Base-by-base conservation (phyloP, 1,284 basidiomycete species). In the Abortiporus biennis region DNA sequence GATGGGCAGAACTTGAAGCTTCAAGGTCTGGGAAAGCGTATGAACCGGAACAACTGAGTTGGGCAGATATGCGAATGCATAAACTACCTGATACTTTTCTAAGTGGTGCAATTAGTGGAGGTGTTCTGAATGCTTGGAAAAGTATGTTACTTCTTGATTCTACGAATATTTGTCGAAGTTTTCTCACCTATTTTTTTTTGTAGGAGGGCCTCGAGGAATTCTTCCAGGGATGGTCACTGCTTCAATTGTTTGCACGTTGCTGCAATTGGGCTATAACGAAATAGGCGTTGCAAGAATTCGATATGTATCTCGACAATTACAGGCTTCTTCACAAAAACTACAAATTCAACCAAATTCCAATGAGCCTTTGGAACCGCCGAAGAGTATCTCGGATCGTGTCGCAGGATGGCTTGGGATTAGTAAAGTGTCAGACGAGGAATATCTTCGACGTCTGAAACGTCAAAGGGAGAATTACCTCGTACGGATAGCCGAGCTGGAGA, bases 261-360 rank as follows among this genome's bases (percentile, higher is more conserved):
- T 85, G 12, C 86, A 89, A 52, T 64, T 74, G 46, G 65, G 66
- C 13, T 78, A 66, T 59, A 89, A 89, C 52, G 82, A 87, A 56
- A 47, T 78, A n/a, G 62, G 61, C 24, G 63, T 87, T 15, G 55
- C 63, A 37, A 69, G 84, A 43, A 62, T 87, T 43, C 71, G 69
- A 55, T 76, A 73, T 46, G 54, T 79, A 35, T 72, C 74, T 22
- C 54, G 56, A 36, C 50, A 49, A 23, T 40, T 56, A 3, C 44
- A 36, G 12, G 9, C 29, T 8, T 9, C 27, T n/a, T 8, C 9
- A 29, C 27, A 8, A 29, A 9, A 8, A 8, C 27, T 29, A 9
- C n/a, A n/a, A n/a, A n/a, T n/a, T n/a, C n/a, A n/a, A n/a, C 40
- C 25, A n/a, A 12, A 36, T 6, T 40, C 38, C 19, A 23, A 41